Percentiles rank a stretch among this genome's conserved stretches.
Conservation (phyloP, 169 alveolate species). For the Cryptosporidium ryanae region DNA sequence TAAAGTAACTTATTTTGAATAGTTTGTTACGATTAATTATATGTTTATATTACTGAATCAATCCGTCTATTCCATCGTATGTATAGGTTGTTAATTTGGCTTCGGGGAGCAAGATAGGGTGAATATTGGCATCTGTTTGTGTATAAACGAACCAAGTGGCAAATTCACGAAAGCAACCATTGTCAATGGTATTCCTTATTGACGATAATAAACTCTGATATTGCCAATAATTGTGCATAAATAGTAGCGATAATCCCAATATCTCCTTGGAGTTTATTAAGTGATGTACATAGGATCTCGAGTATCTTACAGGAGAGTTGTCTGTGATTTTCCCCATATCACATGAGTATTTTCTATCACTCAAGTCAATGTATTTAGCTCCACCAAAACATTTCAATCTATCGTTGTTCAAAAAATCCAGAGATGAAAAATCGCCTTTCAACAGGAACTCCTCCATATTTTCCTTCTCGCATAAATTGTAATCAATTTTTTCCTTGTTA, state of each 20-base stretch:
- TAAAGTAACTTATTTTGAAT: neutral
- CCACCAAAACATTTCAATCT: slow-evolving; percentile 35
- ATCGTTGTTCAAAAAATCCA: neutral
- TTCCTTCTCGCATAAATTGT: slow-evolving; percentile 20
- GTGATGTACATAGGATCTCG: slow-evolving; percentile 65
- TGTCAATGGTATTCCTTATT: slow-evolving; percentile 33
- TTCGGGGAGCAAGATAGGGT: slow-evolving; percentile 57
- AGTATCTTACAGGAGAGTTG: slow-evolving; percentile 45
- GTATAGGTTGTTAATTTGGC: slow-evolving; percentile 46
- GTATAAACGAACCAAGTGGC: slow-evolving; percentile 69
- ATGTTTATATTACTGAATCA: neutral
- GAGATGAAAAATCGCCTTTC: slow-evolving; percentile 36
- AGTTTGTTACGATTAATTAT: neutral
- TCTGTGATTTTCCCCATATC: slow-evolving; percentile 30
- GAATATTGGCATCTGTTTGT: slow-evolving; percentile 52
- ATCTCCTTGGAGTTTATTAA: slow-evolving; percentile 64
- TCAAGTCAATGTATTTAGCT: slow-evolving; percentile 42
- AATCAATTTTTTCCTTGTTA: neutral
- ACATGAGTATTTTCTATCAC: slow-evolving; percentile 35
- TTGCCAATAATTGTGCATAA: slow-evolving; percentile 73
- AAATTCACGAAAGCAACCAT: slow-evolving; percentile 33
- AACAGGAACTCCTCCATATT: slow-evolving; percentile 28
- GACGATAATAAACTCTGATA: slow-evolving; percentile 59
- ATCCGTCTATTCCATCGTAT: slow-evolving; percentile 43
- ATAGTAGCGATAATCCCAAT: slow-evolving; percentile 46